Evolutionary conservation across 371 early-diverging fungal genomes (phyloP), one percentile per base, ranked within the genome.

Genomic region (Basidiobolus meristosporus): DNA sequence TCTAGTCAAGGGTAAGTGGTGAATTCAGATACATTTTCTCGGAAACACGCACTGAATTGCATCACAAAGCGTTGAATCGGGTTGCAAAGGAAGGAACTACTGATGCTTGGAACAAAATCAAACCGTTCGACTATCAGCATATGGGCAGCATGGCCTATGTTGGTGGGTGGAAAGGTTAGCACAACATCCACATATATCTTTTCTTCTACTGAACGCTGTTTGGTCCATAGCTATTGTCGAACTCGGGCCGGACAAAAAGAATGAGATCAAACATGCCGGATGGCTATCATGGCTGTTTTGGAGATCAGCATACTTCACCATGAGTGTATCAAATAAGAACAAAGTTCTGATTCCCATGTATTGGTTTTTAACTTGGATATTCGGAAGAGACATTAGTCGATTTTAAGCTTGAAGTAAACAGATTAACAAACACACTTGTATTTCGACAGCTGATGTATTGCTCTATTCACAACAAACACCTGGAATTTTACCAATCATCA

Each of bases 301-400:
- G 87, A 54, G 87, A 40, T 73, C 73, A 18, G 70, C 77, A 10
- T 86, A 86, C 53, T 58, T 81, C 46, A 73, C 77, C 30, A 71
- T 71, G 72, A 67, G 65, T 37, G 78, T 83, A 16, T 70, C 72
- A 18, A 40, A 63, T 22, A 56, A 77, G 33, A 86, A 82, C 59
- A 78, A 77, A 48, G 51, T 80, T 49, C 50, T 81, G 36, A 77
- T 86, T 37, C 68, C 70, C 4, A 63, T 70, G 65, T 68, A 72
- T 49, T 79, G 82, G 82, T 57, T 41, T 30, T 12, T 31, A 9
- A 19, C 20, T n/a, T 11, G 10, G 21, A 9, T 37, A 7, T 51
- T 51, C 40, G 51, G 51, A 34, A 18, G 51, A 32, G 51, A 51
- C 42, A 32, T 51, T 31, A 51, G 46, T 42, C 32, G 46, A 39